phyloP scores from a whole-genome alignment of 176 grass and related monocot species.

The Typha latifolia region DNA sequence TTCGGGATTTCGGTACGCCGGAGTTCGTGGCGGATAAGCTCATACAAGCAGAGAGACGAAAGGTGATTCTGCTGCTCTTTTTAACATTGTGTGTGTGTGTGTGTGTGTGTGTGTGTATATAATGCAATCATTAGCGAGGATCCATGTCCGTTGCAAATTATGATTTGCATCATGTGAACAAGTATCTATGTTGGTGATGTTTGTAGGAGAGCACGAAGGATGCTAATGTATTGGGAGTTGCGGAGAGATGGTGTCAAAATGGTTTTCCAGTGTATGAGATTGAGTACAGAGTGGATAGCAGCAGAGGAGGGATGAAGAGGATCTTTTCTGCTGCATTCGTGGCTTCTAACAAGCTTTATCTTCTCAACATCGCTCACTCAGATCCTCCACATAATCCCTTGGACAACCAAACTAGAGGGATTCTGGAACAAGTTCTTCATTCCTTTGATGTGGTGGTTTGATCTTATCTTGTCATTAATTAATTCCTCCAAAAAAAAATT shows the following conservation, averaged over 20 bases:
- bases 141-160: neutral
- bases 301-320: conserved; percentile 80
- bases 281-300: conserved; percentile 71
- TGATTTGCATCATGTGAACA: neutral
- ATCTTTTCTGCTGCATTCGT: conserved; percentile 83
- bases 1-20: conserved; percentile 76
- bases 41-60: conserved; percentile 78
- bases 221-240: conserved; percentile 42
- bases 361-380: conserved; percentile 70
- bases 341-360: conserved; percentile 67
- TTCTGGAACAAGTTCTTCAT: conserved; percentile 75
- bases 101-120: too few species aligned
- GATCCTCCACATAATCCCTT: conserved; percentile 57
- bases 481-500: too few species aligned
- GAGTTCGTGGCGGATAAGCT: conserved; percentile 79
- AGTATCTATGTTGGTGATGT: neutral
- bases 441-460: conserved; percentile 67
- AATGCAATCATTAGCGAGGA: neutral
- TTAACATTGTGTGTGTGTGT: too few species aligned
- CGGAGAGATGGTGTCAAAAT: conserved; percentile 52
- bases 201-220: conserved; percentile 74
- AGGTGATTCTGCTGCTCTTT: conserved; percentile 27
- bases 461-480: too few species aligned
- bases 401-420: conserved; percentile 43
- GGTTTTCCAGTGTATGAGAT: conserved; percentile 67